Base-by-base conservation (phyloP, 371 early-diverging fungal genomes). In the Saksenaea vasiformis region DNA sequence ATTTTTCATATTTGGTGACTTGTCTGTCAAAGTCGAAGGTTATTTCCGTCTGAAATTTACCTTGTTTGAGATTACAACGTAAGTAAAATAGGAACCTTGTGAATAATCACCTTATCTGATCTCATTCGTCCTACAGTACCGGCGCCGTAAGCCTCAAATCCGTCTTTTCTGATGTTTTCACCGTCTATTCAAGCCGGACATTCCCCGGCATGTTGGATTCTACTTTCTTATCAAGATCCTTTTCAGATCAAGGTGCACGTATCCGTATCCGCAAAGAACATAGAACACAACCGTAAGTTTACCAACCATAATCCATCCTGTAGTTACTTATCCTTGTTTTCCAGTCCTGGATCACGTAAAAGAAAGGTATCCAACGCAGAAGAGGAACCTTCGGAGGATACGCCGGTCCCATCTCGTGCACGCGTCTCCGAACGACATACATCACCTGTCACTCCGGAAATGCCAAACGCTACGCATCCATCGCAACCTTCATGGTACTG, bases 1-100 rank as follows among this genome's bases (percentile, higher is more conserved):
- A 10, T 97, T 94, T 68, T 97, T 96, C 81, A 93, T 96, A 24
- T 97, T 97, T 76, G 94, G 95, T 13, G 98, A 98, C 62, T 74
- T 98, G 34, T 93, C 93, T 28, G 93, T 95, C 36, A 85, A 95
- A 54, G 86, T 90, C 63, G 96, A 97, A 69, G 98, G 98, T 15
- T 68, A 74, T 13, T 97, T 92, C 69, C 83, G 95, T 14, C 77
- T 98, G 19, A 94, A 93, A 66, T 92, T 98, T 67, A 89, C 91
- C 5, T 75, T 98, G 35, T 96, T 92, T 76, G 93, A 95, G 74
- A 90, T 94, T 34, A 84, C 88, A 14, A 86, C 79, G 85, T 87
- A 80, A 65, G 76, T 66, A 10, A 0, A 2, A n/a, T 10, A 27
- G n/a, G 4, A 17, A 36, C n/a, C 34, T 24, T 36, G 47, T 24